phyloP scores from a whole-genome alignment of 768 basidiomycete species.

The Leucocoprinus birnbaumii region DNA sequence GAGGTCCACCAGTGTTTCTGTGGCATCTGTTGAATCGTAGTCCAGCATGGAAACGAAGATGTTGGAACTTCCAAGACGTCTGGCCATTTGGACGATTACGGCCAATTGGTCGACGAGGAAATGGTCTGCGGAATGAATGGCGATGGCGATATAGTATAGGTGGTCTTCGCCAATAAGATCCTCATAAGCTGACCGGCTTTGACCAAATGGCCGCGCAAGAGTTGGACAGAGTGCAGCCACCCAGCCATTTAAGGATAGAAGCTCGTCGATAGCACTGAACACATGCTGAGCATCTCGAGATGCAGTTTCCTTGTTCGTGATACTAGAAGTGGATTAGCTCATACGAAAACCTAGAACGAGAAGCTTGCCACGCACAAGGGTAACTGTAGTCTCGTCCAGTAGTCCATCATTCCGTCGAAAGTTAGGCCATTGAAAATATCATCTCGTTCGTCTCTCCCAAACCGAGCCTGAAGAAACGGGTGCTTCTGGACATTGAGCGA shows the following conservation, averaged over 20 bases:
- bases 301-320: slow-evolving; percentile 76
- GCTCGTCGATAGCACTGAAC: slow-evolving; percentile 84
- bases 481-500: slow-evolving; percentile 86
- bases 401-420: slow-evolving; percentile 76
- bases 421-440: slow-evolving; percentile 81
- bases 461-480: slow-evolving; percentile 82
- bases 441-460: slow-evolving; percentile 81
- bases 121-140: slow-evolving; percentile 98
- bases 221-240: slow-evolving; percentile 95
- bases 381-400: slow-evolving; percentile 89
- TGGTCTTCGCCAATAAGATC: slow-evolving; percentile 82
- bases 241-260: slow-evolving; percentile 97
- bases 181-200: slow-evolving; percentile 86
- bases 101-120: slow-evolving; percentile 98
- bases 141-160: slow-evolving; percentile 91
- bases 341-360: slow-evolving; percentile 1
- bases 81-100: slow-evolving; percentile 94
- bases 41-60: slow-evolving; percentile 98
- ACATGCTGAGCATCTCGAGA: slow-evolving; percentile 91
- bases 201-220: slow-evolving; percentile 90
- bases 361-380: slow-evolving; percentile 68
- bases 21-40: slow-evolving; percentile 93
- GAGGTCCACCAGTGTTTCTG: slow-evolving; percentile 89
- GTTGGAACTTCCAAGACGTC: slow-evolving; percentile 83
- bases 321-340: slow-evolving; percentile 40